Evolutionary conservation across 805 yeast species (phyloP).

Genomic region (Metschnikowia vanudenii): DNA sequence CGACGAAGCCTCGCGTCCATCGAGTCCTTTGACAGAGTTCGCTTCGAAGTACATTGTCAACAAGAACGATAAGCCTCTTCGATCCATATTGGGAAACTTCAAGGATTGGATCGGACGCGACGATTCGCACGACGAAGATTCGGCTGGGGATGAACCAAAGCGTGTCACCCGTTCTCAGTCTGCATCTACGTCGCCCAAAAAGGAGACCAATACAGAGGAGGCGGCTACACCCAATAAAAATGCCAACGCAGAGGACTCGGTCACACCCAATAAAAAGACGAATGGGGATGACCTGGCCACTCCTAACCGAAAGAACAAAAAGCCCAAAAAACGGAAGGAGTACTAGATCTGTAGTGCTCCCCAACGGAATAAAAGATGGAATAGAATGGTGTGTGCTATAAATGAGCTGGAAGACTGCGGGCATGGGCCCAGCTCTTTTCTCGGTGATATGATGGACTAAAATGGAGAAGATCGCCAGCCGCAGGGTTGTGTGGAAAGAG

Average conservation of each 20-base stretch:
- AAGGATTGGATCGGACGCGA: constrained; percentile 41
- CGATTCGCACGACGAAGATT: constrained; percentile 31
- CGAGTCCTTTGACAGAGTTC: constrained; percentile 65
- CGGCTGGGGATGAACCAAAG: constrained; percentile 23
- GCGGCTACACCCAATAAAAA: too few relatives aligned
- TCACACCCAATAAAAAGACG: too few relatives aligned
- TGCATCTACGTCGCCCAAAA: constrained; percentile 5
- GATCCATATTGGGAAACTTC: constrained; percentile 39
- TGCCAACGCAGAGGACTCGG: too few relatives aligned
- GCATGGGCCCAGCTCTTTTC: constrained; percentile 5
- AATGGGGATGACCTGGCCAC: not conserved
- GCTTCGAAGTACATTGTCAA: constrained; percentile 64
- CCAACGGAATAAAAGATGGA: not conserved
- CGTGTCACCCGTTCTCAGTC: constrained; percentile 10
- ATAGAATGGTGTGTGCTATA: not conserved
- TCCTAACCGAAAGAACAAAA: constrained; percentile 2
- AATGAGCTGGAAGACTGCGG: constrained; percentile 10
- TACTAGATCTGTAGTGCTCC: not conserved
- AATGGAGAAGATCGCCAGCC: not conserved
- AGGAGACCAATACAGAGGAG: not conserved
- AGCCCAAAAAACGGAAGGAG: constrained; percentile 11
- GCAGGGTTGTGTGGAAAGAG: not conserved
- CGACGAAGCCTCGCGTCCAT: constrained; percentile 30
- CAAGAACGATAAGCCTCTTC: constrained; percentile 34
- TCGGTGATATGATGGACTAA: not conserved